phyloP scores from a whole-genome alignment of 2,329 filamentous ascomycete species.

The Knoxdaviesia capensis region DNA sequence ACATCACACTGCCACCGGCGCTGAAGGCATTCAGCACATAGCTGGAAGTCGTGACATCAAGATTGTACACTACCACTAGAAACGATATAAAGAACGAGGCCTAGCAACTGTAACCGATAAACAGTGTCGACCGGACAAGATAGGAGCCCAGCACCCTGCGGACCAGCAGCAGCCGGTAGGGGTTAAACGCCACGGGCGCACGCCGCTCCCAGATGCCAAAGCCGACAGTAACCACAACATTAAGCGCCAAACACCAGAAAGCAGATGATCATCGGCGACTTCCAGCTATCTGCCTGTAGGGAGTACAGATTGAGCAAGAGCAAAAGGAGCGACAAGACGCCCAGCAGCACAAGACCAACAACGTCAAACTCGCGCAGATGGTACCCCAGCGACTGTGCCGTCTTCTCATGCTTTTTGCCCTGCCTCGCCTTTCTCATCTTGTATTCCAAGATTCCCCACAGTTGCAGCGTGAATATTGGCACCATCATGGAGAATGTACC shows the following conservation, averaged over 20 bases:
- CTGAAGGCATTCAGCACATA: slow-evolving; percentile 27
- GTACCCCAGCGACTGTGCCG: too few relatives aligned
- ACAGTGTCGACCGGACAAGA: slow-evolving; percentile 15
- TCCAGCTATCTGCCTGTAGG: slow-evolving; percentile 13
- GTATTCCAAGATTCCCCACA: too few relatives aligned
- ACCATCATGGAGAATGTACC: slow-evolving; percentile 45
- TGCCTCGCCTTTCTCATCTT: too few relatives aligned
- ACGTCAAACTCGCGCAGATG: too few relatives aligned
- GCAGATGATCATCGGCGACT: slow-evolving; percentile 25
- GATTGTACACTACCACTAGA: slow-evolving; percentile 28
- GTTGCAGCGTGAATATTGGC: slow-evolving; percentile 13
- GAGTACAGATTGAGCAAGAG: too few relatives aligned
- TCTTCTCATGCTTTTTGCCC: too few relatives aligned
- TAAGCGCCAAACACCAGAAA: slow-evolving; percentile 38
- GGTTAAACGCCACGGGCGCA: slow-evolving; percentile 27
- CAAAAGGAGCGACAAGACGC: too few relatives aligned
- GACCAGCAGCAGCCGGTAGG: slow-evolving; percentile 25
- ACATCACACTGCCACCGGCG: slow-evolving; percentile 13
- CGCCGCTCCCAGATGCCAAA: slow-evolving; percentile 37
- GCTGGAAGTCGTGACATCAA: slow-evolving; percentile 23
- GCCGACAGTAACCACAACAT: slow-evolving; percentile 27
- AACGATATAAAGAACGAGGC: slow-evolving; percentile 28
- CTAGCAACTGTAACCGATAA: slow-evolving; percentile 23
- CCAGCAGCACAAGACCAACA: too few relatives aligned
- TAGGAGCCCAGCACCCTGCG: slow-evolving; percentile 29